Conservation (phyloP, 805 yeast species). For the Priceomyces melissophilus region DNA sequence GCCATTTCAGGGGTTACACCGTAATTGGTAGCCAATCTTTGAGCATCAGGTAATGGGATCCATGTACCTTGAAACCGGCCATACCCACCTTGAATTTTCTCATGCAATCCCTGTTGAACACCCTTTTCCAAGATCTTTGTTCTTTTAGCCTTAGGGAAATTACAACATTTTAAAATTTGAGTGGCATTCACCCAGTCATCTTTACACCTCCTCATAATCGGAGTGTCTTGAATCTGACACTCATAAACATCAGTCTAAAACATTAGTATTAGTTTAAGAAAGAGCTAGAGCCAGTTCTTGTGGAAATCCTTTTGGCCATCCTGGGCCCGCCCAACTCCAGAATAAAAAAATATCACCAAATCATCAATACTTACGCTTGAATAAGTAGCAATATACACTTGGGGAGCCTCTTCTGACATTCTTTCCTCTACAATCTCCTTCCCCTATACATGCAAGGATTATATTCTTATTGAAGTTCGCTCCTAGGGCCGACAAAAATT, state of each 20-base stretch:
- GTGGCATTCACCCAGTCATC: slow-evolving; percentile 99
- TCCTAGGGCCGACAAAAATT: slow-evolving; percentile 4
- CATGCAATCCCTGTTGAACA: slow-evolving; percentile 86
- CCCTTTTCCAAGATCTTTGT: slow-evolving; percentile 90
- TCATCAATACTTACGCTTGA: slow-evolving; percentile 38
- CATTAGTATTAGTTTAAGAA: slow-evolving; percentile 8
- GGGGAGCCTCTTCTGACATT: slow-evolving; percentile 32
- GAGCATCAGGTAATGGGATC: slow-evolving; percentile 83
- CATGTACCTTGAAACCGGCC: slow-evolving; percentile 97
- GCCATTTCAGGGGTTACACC: slow-evolving; percentile 38
- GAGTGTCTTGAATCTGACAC: slow-evolving; percentile 60
- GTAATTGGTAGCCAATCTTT: slow-evolving; percentile 36
- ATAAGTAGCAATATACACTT: slow-evolving; percentile 44
- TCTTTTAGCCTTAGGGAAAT: slow-evolving; percentile 90
- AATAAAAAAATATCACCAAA: too few relatives aligned
- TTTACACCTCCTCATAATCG: slow-evolving; percentile 82
- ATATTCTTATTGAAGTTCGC: not conserved
- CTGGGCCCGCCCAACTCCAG: too few relatives aligned
- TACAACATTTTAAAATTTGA: slow-evolving; percentile 88
- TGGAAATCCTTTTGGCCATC: too few relatives aligned
- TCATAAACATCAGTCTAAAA: slow-evolving; percentile 64
- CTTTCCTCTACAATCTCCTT: slow-evolving; percentile 1
- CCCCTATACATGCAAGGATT: slow-evolving; percentile 3
- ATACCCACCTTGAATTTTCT: slow-evolving; percentile 95
- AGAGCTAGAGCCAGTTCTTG: too few relatives aligned